These are phyloP conservation scores for Citrus australasica DNA, from an alignment of 345 rosid genomes.

Conservation along the genomic window DNA sequence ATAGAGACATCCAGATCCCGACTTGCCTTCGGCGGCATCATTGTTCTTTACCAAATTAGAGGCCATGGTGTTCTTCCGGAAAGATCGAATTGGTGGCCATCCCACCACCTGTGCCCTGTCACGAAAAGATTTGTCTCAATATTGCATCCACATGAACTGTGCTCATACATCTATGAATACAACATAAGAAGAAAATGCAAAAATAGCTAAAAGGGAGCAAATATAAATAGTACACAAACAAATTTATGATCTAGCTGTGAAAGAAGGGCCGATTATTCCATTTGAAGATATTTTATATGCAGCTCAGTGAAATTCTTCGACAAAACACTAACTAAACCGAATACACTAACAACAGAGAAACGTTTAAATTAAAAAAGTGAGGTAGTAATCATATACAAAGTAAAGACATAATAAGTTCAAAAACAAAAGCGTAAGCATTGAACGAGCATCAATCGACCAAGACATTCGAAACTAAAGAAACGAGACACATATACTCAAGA, in stretches of 20 bases:
- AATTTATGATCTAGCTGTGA: not conserved
- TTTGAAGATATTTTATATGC: not conserved
- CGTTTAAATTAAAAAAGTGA: not conserved
- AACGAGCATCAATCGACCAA: conserved; percentile 4
- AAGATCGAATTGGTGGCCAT: conserved; percentile 64
- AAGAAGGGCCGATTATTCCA: not conserved
- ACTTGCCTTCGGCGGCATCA: conserved; percentile 41
- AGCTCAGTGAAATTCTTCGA: not conserved
- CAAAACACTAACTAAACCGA: not conserved
- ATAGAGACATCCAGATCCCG: conserved; percentile 39
- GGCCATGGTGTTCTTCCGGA: conserved; percentile 55
- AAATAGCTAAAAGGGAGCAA: not conserved
- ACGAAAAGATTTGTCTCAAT: conserved; percentile 10
- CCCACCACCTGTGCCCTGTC: conserved; percentile 65
- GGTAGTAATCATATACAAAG: not conserved
- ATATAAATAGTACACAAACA: not conserved
- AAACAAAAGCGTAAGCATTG: not conserved
- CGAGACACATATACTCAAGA: not conserved
- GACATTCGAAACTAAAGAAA: not conserved
- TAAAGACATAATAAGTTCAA: not conserved
- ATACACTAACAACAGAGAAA: not conserved
- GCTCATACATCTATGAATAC: not conserved
- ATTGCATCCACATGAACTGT: not conserved
- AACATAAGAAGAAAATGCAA: not conserved
- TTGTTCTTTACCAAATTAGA: conserved; percentile 35